A percentile compares a stretch with the other conserved stretches of the same genome.
Evolutionary conservation across 768 basidiomycete species (phyloP).

Genomic region (Cystobasidium tubakii): DNA sequence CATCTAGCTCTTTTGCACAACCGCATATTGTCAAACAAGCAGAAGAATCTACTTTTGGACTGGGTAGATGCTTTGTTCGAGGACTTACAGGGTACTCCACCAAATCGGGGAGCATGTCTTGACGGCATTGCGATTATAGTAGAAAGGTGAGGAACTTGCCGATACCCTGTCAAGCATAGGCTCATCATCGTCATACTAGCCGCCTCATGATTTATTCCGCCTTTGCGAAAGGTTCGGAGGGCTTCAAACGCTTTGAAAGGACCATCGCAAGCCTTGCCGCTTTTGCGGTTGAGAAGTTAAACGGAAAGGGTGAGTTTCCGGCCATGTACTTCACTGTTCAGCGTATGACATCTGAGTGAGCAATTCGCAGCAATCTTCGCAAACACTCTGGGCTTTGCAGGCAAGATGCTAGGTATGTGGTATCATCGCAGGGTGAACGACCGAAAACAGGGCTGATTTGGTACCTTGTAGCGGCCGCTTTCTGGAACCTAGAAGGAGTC

Average conservation of each 20-base stretch:
- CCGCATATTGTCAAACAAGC: not conserved
- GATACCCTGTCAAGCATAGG: not conserved
- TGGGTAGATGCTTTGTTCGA: conserved; percentile 47
- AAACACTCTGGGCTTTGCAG: conserved; percentile 53
- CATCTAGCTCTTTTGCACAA: not conserved
- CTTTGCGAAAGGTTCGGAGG: conserved; percentile 43
- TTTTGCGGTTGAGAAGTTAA: conserved; percentile 53
- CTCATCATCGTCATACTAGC: conserved; percentile 40
- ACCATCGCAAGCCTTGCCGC: conserved; percentile 49
- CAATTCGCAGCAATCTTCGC: conserved; percentile 49
- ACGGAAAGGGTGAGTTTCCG: conserved; percentile 49
- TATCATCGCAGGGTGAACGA: too few relatives aligned
- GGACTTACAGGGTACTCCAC: conserved; percentile 50
- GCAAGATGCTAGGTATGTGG: conserved; percentile 50
- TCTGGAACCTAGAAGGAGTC: conserved; percentile 53
- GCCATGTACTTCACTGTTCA: not conserved
- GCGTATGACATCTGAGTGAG: not conserved
- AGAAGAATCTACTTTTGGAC: conserved; percentile 10
- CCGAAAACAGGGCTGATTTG: not conserved
- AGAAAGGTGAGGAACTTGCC: conserved; percentile 48
- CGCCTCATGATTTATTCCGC: conserved; percentile 48
- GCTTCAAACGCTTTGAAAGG: conserved; percentile 46
- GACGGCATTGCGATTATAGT: conserved; percentile 51
- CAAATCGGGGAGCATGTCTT: conserved; percentile 51
- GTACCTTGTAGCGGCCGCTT: conserved; percentile 50